Evolutionary conservation across 78 protist species (phyloP).

Genomic region (Protostelium mycophagum): DNA sequence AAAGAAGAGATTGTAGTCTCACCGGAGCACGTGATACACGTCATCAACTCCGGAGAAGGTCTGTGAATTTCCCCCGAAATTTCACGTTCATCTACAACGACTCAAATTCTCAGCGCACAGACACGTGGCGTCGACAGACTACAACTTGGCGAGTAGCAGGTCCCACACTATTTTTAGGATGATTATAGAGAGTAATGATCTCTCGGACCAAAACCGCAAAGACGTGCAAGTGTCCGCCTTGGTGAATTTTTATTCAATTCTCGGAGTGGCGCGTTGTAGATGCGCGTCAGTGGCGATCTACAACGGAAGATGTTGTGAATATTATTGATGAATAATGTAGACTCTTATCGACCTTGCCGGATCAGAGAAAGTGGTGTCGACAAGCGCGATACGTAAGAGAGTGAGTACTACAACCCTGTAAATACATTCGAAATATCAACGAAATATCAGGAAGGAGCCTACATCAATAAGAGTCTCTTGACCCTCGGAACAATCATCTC

Average conservation of each 20-base stretch:
- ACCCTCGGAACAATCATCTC: slow-evolving; percentile 79
- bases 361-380: slow-evolving; percentile 42
- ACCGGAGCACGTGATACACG: slow-evolving; percentile 42
- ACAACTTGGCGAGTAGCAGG: slow-evolving; percentile 76
- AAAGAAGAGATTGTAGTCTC: slow-evolving; percentile 71
- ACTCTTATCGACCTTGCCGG: slow-evolving; percentile 91
- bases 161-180: slow-evolving; percentile 88
- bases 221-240: neutral
- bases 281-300: no score
- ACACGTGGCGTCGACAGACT: slow-evolving; percentile 55
- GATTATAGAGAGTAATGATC: slow-evolving; percentile 45
- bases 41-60: slow-evolving; percentile 44
- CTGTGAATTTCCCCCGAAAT: no score
- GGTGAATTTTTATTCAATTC: no score
- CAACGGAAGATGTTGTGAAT: neutral
- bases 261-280: no score
- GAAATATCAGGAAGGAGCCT: slow-evolving; percentile 77
- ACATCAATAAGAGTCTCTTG: slow-evolving; percentile 77
- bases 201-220: neutral
- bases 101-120: slow-evolving; percentile 13
- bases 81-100: no score
- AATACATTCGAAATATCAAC: slow-evolving; percentile 3
- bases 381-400: slow-evolving; percentile 68
- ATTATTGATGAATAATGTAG: neutral
- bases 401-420: slow-evolving; percentile 40